phyloP scores from a whole-genome alignment of 352 stramenopile species.

The Thraustotheca clavata region DNA sequence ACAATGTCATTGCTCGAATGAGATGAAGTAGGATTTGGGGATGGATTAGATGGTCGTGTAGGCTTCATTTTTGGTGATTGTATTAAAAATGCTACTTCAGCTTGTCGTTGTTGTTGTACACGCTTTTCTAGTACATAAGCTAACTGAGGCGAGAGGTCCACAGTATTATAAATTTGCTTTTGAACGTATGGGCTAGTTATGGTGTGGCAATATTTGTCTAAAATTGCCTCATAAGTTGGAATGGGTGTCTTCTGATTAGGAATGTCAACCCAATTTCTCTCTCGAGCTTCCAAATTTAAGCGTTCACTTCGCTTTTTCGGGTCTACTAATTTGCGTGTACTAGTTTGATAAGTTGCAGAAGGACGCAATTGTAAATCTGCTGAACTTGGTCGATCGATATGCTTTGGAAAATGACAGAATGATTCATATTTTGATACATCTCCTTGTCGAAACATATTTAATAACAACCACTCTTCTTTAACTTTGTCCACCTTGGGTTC shows the following conservation, averaged over 20 bases:
- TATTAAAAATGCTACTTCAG: constrained; percentile 24
- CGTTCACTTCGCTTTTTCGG: constrained; percentile 23
- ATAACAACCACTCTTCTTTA: constrained; percentile 67
- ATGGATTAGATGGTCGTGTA: background rate
- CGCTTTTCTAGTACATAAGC: constrained; percentile 64
- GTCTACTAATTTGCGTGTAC: background rate
- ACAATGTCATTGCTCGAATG: background rate
- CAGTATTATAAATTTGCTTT: constrained; percentile 62
- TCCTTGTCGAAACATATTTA: constrained; percentile 73
- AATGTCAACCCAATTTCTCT: constrained; percentile 45
- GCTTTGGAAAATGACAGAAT: constrained; percentile 26
- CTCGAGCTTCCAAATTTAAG: constrained; percentile 25
- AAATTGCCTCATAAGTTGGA: constrained; percentile 60
- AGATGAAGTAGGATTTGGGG: background rate
- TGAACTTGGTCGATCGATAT: constrained; percentile 3
- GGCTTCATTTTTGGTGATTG: background rate
- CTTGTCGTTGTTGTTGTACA: constrained; percentile 44
- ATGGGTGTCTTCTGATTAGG: constrained; percentile 39
- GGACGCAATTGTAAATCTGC: background rate
- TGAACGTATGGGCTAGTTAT: constrained; percentile 68
- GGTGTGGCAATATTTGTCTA: constrained; percentile 70
- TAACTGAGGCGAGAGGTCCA: constrained; percentile 58
- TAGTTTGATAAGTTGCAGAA: background rate
- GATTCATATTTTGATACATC: constrained; percentile 57
- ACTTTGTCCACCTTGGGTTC: constrained; percentile 39